Evolutionary conservation across 495 filamentous ascomycete species (phyloP), one percentile per base, ranked within the genome.

Genomic region (Aspergillus cavernicola): DNA sequence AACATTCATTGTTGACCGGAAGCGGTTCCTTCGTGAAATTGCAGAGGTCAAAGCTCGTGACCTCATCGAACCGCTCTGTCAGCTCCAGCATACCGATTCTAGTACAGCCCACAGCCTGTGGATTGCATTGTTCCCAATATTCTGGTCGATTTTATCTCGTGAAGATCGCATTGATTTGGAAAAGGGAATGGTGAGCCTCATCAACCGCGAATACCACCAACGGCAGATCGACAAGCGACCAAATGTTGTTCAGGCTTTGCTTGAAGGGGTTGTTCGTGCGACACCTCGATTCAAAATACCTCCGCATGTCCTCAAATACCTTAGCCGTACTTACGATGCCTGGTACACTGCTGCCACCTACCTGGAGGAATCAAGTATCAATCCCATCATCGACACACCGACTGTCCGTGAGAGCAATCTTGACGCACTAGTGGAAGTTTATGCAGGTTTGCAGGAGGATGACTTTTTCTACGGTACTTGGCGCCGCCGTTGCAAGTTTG

Each of bases 401-500:
- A 78, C 79, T 35, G 87, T 96, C 15, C 81, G 90, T 24, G 95
- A 97, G 59, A 96, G 91, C 68, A 97, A 92, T 59, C 81, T 97
- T 1, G 95, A 99, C 66, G 93, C 95, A 2, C 68, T 99, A 20
- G 82, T 95, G 7, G 92, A 97, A 57, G 76, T 97, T 11, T 99
- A 97, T 64, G 82, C 89, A 6, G 82, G 84, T 3, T 74, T 99
- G 19, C 85, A 92, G 56, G 95, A 99, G 63, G 91, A 97, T 43
- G 95, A 99, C 64, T 79, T 99, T 43, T 99, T 97, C 73, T 97
- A 97, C 53, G 95, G 95, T 4, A 92, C 91, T 13, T 99, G 95
- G 95, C 85, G 95, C 50, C 85, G 95, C 35, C 85, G 95, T 33
- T 95, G 89, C 63, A 88, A 93, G 60, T 99, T 93, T 61, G 84